phyloP scores from a whole-genome alignment of 129 eudicot genomes.

The Tagetes patula region DNA sequence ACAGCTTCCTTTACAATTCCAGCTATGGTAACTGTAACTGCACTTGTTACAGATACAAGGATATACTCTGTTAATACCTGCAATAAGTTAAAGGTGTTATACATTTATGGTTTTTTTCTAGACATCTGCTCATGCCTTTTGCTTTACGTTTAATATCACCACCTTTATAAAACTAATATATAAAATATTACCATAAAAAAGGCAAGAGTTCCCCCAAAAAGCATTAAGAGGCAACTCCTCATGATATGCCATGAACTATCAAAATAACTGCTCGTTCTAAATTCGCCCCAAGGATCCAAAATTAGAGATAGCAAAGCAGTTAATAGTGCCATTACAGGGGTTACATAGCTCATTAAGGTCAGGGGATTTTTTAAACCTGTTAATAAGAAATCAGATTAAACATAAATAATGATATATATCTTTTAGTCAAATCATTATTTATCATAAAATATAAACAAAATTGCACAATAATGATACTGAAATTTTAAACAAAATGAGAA shows the following conservation, averaged over 20 bases:
- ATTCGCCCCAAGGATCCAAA: conserved; percentile 85
- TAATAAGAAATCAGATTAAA: conserved; percentile 10
- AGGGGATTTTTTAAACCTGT: conserved; percentile 93
- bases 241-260: conserved; percentile 67
- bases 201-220: conserved; percentile 94
- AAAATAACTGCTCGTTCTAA: conserved; percentile 64
- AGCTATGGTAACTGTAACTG: conserved; percentile 92
- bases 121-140: not conserved
- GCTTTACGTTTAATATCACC: not conserved
- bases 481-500: conserved; percentile 7
- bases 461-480: not conserved
- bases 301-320: conserved; percentile 72
- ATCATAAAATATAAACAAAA: not conserved
- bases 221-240: conserved; percentile 76
- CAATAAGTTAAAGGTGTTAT: conserved; percentile 15
- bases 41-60: conserved; percentile 94
- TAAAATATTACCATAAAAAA: conserved; percentile 71
- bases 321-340: conserved; percentile 91
- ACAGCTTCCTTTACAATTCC: conserved; percentile 99
- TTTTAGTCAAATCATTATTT: not conserved
- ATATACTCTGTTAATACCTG: conserved; percentile 94
- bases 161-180: not conserved
- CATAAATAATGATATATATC: not conserved
- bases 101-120: not conserved
- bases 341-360: conserved; percentile 93